Conservation (phyloP, 768 basidiomycete genomes). For the Pleurotus ostreatus region DNA sequence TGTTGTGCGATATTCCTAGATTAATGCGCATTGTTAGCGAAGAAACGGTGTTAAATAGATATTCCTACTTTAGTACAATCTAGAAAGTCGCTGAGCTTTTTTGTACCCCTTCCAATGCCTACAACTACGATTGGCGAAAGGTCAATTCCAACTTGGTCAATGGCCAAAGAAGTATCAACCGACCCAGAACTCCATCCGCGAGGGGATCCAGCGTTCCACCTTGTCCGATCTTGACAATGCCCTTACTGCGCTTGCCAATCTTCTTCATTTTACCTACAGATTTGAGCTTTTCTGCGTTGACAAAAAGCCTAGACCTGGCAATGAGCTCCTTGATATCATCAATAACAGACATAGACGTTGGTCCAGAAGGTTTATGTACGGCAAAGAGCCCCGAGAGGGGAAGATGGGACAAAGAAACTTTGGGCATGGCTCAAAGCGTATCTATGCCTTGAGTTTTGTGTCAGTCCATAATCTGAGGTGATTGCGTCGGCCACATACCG, state of each 20-base stretch:
- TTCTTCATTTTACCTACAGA: conserved; percentile 44
- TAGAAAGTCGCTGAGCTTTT: conserved; percentile 77
- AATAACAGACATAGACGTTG: conserved; percentile 87
- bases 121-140: conserved; percentile 53
- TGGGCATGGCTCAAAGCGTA: conserved; percentile 52
- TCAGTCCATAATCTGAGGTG: too few relatives aligned
- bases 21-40: not conserved
- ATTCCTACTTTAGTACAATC: conserved; percentile 82
- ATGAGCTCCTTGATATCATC: conserved; percentile 83
- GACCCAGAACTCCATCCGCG: conserved; percentile 92
- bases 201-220: conserved; percentile 96
- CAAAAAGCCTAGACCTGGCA: conserved; percentile 74
- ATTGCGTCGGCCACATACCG: too few relatives aligned
- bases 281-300: conserved; percentile 52
- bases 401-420: conserved; percentile 43
- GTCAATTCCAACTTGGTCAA: not conserved
- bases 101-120: conserved; percentile 87
- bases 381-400: conserved; percentile 85
- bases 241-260: conserved; percentile 33
- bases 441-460: too few relatives aligned
- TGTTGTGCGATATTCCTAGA: conserved; percentile 86
- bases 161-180: conserved; percentile 11
- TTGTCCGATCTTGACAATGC: conserved; percentile 79
- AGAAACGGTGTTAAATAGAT: not conserved
- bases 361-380: conserved; percentile 87